Base-by-base conservation (phyloP, 306 rosid genomes). In the Vigna reflexopilosa region DNA sequence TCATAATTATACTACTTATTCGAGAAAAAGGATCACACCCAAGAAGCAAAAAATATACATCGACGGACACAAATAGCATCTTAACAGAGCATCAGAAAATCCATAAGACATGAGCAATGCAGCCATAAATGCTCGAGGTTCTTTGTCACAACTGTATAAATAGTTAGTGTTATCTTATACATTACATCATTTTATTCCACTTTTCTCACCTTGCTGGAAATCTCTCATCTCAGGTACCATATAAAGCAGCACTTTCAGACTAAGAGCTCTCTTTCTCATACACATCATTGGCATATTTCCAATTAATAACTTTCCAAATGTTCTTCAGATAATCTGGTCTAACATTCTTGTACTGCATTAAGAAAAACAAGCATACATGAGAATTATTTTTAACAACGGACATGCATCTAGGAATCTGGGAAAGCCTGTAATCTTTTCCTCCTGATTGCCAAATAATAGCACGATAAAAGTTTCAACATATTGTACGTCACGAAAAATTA, bases 291-390 rank as follows among this genome's bases (percentile, higher is more conserved):
- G 88, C 97, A 70, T 95, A 86, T 81, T 93, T 88, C 99, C 99
- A 95, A 32, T 89, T 87, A 70, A 95, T 88, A 73, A 95, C 98
- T 77, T 89, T 91, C 99, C 99, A 95, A 80, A 96, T 89, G 93
- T 91, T 93, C 94, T 91, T 96, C 84, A 96, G 88, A 77, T 95
- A 95, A 75, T 95, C 99, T 52, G 98, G 99, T 73, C 94, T 88
- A 5, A 91, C 98, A 83, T 95, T 95, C 86, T 95, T 95, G 91
- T 95, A 95, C 99, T 95, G 96, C 89, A 87, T 74, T 30, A 63
- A 52, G 76, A 81, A 62, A 79, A 84, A 48, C 75, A 75, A 67
- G 49, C 73, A 78, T 26, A 69, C 52, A 71, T 86, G 51, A 83
- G 74, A 44, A 67, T 61, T 62, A 34, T 38, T 64, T 80, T 4